Evolutionary conservation across 2,329 filamentous ascomycete genomes (phyloP), one percentile per base, ranked within the genome.

Genomic region (Trichoderma guizhouense): DNA sequence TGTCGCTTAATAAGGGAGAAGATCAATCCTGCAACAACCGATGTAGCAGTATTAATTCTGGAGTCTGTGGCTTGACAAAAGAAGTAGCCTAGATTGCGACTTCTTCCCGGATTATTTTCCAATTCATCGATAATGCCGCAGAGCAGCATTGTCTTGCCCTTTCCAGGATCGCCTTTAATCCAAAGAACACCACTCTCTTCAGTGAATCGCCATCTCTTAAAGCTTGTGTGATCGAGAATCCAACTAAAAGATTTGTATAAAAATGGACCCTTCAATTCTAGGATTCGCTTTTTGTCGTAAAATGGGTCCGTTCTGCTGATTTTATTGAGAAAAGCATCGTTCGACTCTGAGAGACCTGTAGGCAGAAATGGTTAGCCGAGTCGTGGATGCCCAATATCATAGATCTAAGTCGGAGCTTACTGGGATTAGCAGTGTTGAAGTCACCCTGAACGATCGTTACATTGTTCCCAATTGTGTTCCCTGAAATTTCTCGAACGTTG

Each of bases 111-210:
- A 14, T 18, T 34, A 21, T 28, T 61, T 30, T 51, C 7, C 12
- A 65, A 34, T 7, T 72, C 24, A 3, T 69, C 30, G 60, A 83
- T 78, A 24, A 84, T 79, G 11, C 81, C 80, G 26, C 77, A 80
- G 0, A 84, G 72, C 3, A 84, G 75, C 82, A 84, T 84, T 0
- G 83, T 85, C 74, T 84, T 85, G 28, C 83, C 83, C 30, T 82
- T 84, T 5, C 83, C 83, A 1, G 83, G 79, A 57, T 79, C 80
- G 0, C 82, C 82, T 34, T 75, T 80, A 32, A 83, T 77, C 82
- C 82, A 83, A 5, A 84, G 78, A 11, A 83, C 69, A 8, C 55
- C 72, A 32, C 39, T 73, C 0, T 76, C 30, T 0, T 57, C 2
- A 18, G 76, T 63, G 9, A 74, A 57, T 4, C 47, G 55, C 43